A percentile compares a stretch with the other conserved stretches of the same genome.
phyloP scores from a whole-genome alignment of 768 basidiomycete species.

The Auriscalpium orientale region DNA sequence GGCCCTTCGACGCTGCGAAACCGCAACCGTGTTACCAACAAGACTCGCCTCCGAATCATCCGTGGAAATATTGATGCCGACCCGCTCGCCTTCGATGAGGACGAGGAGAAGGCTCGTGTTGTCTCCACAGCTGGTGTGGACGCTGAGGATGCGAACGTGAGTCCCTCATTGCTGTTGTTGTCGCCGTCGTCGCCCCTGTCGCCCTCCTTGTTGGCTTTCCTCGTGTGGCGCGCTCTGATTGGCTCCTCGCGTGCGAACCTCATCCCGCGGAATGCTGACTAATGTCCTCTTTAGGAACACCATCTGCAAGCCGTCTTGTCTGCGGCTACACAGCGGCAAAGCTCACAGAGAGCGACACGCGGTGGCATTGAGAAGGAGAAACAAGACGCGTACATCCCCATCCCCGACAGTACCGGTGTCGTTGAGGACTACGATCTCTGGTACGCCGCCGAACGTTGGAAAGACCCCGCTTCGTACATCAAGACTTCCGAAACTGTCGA shows the following conservation, averaged over 20 bases:
- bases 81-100: constrained; percentile 73
- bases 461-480: constrained; percentile 70
- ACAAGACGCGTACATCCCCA: constrained; percentile 78
- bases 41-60: constrained; percentile 80
- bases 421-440: constrained; percentile 72
- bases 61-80: constrained; percentile 79
- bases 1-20: constrained; percentile 76
- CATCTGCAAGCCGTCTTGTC: constrained; percentile 52
- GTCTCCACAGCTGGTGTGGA: constrained; percentile 83
- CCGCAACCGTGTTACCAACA: constrained; percentile 88
- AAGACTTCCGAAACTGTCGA: constrained; percentile 84
- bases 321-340: constrained; percentile 43
- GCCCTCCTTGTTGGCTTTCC: constrained; percentile 35
- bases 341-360: constrained; percentile 28
- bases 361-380: constrained; percentile 29
- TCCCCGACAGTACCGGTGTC: constrained; percentile 80
- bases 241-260: constrained; percentile 36
- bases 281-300: constrained; percentile 41
- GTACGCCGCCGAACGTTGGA: constrained; percentile 65
- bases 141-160: constrained; percentile 89
- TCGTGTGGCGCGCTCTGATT: constrained; percentile 41
- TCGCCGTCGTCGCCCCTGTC: constrained; percentile 25
- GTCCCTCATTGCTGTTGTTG: constrained; percentile 24
- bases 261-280: constrained; percentile 50
- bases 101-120: constrained; percentile 77